These are phyloP conservation scores for Solanum rostratum DNA, from an alignment of 257 asterid genomes.

Conservation along the genomic window DNA sequence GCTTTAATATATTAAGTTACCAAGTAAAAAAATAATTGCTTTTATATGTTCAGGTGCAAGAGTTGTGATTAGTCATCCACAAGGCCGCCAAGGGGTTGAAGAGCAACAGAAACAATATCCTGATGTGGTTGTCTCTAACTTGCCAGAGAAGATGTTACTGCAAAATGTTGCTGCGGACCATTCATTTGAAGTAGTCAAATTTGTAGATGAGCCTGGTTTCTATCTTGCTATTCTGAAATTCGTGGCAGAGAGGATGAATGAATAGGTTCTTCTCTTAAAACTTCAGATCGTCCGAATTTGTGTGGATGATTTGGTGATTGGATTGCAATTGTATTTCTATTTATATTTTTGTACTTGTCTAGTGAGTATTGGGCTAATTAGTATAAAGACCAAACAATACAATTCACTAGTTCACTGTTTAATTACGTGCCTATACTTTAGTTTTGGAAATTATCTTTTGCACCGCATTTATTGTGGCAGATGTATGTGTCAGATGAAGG, in stretches of 20 bases:
- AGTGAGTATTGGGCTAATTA: neutral
- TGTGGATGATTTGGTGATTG: no score
- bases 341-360: neutral
- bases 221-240: slow-evolving; percentile 36
- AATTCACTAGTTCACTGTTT: no score
- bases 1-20: no score
- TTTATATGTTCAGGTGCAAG: slow-evolving; percentile 50
- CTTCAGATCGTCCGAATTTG: neutral
- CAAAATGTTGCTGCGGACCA: slow-evolving; percentile 28
- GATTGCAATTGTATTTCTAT: no score
- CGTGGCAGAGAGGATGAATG: neutral
- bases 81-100: slow-evolving; percentile 50
- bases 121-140: slow-evolving; percentile 42
- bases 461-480: no score
- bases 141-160: slow-evolving; percentile 43
- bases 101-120: slow-evolving; percentile 50
- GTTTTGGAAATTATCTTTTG: no score
- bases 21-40: no score
- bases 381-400: no score
- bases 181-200: slow-evolving; percentile 44
- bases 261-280: neutral
- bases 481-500: neutral
- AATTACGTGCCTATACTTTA: no score
- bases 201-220: slow-evolving; percentile 47
- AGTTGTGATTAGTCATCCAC: slow-evolving; percentile 73